phyloP scores from a whole-genome alignment of 805 yeast species.

The Zygosaccharomyces kombuchaensis region DNA sequence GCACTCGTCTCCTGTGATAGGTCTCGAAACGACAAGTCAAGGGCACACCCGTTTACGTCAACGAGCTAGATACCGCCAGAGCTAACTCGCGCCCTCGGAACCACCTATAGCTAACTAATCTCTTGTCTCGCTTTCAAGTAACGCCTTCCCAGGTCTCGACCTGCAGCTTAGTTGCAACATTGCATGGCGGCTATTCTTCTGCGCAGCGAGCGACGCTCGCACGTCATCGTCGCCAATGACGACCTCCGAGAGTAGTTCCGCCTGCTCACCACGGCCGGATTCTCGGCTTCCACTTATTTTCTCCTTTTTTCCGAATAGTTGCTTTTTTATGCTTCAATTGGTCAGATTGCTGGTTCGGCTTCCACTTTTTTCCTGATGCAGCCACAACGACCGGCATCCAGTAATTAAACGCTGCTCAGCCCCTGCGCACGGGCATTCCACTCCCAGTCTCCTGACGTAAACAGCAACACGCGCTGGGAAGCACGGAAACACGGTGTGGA shows the following conservation, averaged over 20 bases:
- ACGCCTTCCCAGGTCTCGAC: too few species aligned
- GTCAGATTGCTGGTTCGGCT: background rate
- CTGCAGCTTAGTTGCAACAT: background rate
- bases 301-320: background rate
- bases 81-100: too few species aligned
- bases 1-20: too few species aligned
- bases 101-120: too few species aligned
- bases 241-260: too few species aligned
- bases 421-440: background rate
- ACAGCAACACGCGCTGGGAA: conserved; percentile 3
- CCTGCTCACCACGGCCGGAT: background rate
- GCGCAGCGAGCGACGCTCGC: background rate
- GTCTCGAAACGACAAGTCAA: too few species aligned
- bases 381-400: background rate
- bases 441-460: conserved; percentile 1
- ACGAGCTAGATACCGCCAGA: too few species aligned
- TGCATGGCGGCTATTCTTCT: background rate
- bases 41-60: too few species aligned
- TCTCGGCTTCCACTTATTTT: background rate
- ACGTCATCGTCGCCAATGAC: too few species aligned
- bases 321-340: background rate
- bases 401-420: background rate
- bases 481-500: background rate
- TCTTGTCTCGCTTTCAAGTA: too few species aligned
- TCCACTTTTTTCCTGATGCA: background rate